Evolutionary conservation across 1,284 basidiomycete species (phyloP).

Genomic region (Hypsizygus ulmarius): DNA sequence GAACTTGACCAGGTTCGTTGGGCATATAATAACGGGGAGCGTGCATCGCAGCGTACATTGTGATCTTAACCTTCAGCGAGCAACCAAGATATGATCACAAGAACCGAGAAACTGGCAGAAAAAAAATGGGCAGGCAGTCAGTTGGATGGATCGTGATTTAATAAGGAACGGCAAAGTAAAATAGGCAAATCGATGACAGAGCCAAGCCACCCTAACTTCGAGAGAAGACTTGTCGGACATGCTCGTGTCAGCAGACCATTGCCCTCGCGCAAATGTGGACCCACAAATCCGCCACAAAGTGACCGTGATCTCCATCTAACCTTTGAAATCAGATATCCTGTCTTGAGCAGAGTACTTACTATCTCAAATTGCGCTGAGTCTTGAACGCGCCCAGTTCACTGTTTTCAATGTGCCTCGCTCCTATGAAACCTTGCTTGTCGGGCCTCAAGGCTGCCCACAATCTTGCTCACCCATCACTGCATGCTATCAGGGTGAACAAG

Average conservation of each 20-base stretch:
- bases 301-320: slow-evolving; percentile 13
- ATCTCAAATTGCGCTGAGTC: no score
- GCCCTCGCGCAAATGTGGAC: slow-evolving; percentile 16
- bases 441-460: no score
- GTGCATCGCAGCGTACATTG: no score
- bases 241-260: slow-evolving; percentile 21
- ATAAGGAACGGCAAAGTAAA: slow-evolving; percentile 6
- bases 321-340: slow-evolving; percentile 9
- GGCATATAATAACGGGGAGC: no score
- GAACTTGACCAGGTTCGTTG: no score
- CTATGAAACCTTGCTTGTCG: no score
- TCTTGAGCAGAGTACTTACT: not conserved
- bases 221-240: slow-evolving; percentile 15
- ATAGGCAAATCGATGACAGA: slow-evolving; percentile 13
- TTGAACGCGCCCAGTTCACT: not conserved
- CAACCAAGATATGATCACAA: slow-evolving; percentile 6
- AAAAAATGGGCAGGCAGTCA: slow-evolving; percentile 5
- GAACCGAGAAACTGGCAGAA: not conserved
- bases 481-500: no score
- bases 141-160: slow-evolving; percentile 14
- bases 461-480: no score
- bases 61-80: not conserved
- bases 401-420: no score
- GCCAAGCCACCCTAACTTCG: slow-evolving; percentile 14
- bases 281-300: slow-evolving; percentile 10